Base-by-base conservation (phyloP, 495 filamentous ascomycete species). In the Tuber umbilicatum region DNA sequence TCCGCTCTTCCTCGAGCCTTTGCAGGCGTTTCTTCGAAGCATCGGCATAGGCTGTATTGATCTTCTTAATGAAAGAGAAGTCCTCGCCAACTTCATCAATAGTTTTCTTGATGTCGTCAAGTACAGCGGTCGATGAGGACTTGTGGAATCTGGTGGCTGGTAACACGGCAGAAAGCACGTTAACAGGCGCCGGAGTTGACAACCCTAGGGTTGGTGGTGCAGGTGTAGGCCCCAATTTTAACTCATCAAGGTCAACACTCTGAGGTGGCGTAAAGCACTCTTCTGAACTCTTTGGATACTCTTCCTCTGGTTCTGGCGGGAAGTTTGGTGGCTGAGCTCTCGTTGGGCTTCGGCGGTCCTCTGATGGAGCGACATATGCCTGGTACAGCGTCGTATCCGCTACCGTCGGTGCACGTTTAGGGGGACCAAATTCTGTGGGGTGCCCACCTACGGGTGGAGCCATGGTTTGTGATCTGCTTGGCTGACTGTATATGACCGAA, bases 41-140 rank as follows among this genome's bases (percentile, higher is more conserved):
- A 27, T 77, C 76, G 43, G 68, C 60, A 55, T 81, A 82, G 9
- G 42, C 70, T 2, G 50, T n/a, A 35, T 74, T 78, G 27, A 80
- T 75, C 39, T 73, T 75, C 17, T 75, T 73, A 23, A 82, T 82
- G 43, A 82, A 82, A 37, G 78, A 76, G 64, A 82, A 82, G 68
- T 82, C 78, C 40, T 79, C 79, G 23, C 80, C 79, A 45, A 81
- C 78, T 14, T 23, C 16, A 4, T 78, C 73, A 45, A 81, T 69
- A 10, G 73, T 76, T 72, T 72, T 74, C 60, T 71, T 74, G 1
- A 76, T 72, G 35, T 78, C 79, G 27, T 78, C 80, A 31, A 81
- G 41, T 17, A 79, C 50, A 60, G 69, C 73, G 6, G 73, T 60
- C n/a, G 72, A 74, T n/a, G 71, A 43, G 21, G 68, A 40, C 43